phyloP scores from a whole-genome alignment of 805 yeast species.

The Hanseniaspora lindneri region DNA sequence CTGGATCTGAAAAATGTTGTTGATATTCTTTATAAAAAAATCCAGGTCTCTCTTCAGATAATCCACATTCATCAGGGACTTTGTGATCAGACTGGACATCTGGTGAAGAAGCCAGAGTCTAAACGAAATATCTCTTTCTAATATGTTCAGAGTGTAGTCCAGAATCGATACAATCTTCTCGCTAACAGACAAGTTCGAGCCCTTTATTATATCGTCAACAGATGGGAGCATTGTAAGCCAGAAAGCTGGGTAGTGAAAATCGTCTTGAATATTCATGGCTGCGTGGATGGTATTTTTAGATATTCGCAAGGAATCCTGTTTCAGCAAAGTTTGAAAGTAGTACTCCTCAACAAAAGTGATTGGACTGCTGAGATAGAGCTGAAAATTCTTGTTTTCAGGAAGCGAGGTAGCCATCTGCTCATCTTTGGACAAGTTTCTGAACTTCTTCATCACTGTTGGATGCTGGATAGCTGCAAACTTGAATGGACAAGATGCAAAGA shows the following conservation, averaged over 20 bases:
- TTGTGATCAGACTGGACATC: constrained; percentile 5
- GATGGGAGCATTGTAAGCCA: constrained; percentile 13
- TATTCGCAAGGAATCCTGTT: constrained; percentile 13
- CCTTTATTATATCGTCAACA: not conserved
- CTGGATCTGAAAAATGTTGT: constrained; percentile 4
- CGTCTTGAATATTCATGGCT: constrained; percentile 16
- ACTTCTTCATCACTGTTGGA: constrained; percentile 29
- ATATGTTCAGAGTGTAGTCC: not conserved
- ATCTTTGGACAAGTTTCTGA: not conserved
- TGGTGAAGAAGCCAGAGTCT: constrained; percentile 15
- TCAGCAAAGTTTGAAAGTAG: constrained; percentile 18
- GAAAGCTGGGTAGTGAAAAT: constrained; percentile 15
- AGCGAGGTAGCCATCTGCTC: constrained; percentile 12
- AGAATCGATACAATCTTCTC: not conserved
- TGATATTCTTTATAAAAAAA: constrained; percentile 4
- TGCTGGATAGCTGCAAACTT: constrained; percentile 57
- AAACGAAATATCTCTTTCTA: constrained; percentile 10
- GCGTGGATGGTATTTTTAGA: constrained; percentile 16
- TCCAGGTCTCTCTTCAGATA: constrained; percentile 4
- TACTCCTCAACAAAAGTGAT: constrained; percentile 22
- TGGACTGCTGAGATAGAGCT: constrained; percentile 20
- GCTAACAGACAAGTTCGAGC: not conserved
- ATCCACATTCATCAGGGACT: constrained; percentile 8
- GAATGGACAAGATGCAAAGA: constrained; percentile 80
- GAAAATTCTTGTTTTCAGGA: constrained; percentile 19